Evolutionary conservation across 495 filamentous ascomycete genomes (phyloP).

Genomic region (Choiromyces venosus): DNA sequence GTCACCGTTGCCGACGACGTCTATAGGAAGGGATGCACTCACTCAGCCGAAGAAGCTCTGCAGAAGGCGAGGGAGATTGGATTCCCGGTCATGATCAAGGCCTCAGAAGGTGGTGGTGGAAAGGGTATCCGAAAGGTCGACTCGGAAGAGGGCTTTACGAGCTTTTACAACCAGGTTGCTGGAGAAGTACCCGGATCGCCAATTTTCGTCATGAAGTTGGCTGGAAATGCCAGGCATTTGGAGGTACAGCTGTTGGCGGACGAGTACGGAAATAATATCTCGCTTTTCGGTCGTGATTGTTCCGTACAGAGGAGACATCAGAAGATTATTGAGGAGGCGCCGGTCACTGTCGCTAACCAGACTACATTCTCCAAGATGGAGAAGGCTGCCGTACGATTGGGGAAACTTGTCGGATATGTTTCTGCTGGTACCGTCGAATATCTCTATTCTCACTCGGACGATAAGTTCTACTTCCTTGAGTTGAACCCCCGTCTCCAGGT

Average conservation of each 20-base stretch:
- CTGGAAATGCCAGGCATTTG: slow-evolving; percentile 90
- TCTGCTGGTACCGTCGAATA: slow-evolving; percentile 99
- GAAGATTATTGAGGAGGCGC: slow-evolving; percentile 99
- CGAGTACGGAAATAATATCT: slow-evolving; percentile 99
- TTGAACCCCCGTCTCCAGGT: slow-evolving; percentile 97
- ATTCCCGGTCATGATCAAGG: slow-evolving; percentile 99
- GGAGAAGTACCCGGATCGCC: slow-evolving; percentile 98
- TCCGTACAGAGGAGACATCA: slow-evolving; percentile 98
- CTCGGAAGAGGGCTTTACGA: slow-evolving; percentile 72
- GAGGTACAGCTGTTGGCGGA: slow-evolving; percentile 96
- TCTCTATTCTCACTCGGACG: slow-evolving; percentile 95
- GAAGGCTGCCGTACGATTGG: slow-evolving; percentile 88
- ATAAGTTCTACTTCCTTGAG: slow-evolving; percentile 99
- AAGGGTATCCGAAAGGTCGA: slow-evolving; percentile 99
- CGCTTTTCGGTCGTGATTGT: slow-evolving; percentile 95
- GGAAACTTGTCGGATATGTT: slow-evolving; percentile 92
- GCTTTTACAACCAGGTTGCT: slow-evolving; percentile 87
- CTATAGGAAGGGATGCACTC: slow-evolving; percentile 87
- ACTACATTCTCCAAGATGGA: slow-evolving; percentile 93
- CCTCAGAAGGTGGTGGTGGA: slow-evolving; percentile 98
- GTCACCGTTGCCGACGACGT: slow-evolving; percentile 84
- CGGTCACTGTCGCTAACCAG: slow-evolving; percentile 87
- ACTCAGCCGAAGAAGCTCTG: slow-evolving; percentile 80
- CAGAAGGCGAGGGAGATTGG: slow-evolving; percentile 82
- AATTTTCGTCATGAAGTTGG: slow-evolving; percentile 99